Evolutionary conservation across 108 stramenopile genomes (phyloP).

Genomic region (Skeletonema grethae): DNA sequence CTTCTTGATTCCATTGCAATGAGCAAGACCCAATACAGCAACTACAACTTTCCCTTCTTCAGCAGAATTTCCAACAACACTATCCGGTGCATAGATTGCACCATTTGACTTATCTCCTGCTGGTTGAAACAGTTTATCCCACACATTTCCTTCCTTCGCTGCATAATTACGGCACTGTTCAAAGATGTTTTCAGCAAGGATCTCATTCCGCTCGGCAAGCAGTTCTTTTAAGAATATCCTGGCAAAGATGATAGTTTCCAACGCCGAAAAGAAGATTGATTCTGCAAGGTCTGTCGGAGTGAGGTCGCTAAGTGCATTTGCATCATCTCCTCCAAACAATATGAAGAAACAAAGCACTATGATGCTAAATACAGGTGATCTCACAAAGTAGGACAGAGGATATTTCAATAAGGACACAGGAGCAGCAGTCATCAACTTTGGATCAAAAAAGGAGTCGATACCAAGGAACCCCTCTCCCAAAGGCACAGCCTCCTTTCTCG

Average conservation of each 20-base stretch:
- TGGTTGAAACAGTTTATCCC: conserved; percentile 17
- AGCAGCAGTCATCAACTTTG: conserved; percentile 46
- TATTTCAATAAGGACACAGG: conserved; percentile 64
- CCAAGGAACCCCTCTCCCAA: conserved; percentile 48
- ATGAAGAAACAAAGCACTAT: conserved; percentile 24
- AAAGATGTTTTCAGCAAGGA: conserved; percentile 58
- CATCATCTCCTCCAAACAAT: conserved; percentile 23
- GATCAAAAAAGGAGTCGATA: conserved; percentile 59
- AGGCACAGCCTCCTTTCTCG: conserved; percentile 52
- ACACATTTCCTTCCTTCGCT: background rate
- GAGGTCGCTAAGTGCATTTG: conserved; percentile 10
- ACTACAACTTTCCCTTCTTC: conserved; percentile 56
- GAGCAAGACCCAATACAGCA: conserved; percentile 70
- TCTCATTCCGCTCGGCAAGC: conserved; percentile 65
- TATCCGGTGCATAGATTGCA: conserved; percentile 40
- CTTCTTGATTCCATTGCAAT: conserved; percentile 77
- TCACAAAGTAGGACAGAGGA: conserved; percentile 56
- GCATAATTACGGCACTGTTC: conserved; percentile 46
- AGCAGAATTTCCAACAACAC: conserved; percentile 32
- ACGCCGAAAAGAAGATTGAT: conserved; percentile 34
- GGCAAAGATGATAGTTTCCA: conserved; percentile 64
- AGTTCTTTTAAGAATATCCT: conserved; percentile 60
- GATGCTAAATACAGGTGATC: conserved; percentile 48
- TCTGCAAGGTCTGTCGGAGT: conserved; percentile 21
- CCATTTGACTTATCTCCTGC: conserved; percentile 33